Evolutionary conservation across 257 asterid species (phyloP).

Genomic region (Solanum medicagineum): DNA sequence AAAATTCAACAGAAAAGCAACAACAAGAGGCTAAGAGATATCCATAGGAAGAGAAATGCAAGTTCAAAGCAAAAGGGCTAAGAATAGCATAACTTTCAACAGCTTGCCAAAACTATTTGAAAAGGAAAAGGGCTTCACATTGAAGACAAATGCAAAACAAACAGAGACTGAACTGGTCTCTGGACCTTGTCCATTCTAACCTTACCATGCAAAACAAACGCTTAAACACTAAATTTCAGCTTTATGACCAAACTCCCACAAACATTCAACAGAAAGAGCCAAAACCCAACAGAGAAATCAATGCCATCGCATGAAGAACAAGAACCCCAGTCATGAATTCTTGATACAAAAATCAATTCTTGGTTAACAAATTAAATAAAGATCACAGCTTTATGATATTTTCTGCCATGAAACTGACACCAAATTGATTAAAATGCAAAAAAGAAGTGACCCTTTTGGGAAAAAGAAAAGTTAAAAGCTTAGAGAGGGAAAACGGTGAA

Average conservation of each 20-base stretch:
- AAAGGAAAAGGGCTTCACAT: slow-evolving; percentile 18
- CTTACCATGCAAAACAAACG: slow-evolving; percentile 10
- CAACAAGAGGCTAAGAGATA: background rate
- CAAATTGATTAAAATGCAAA: background rate
- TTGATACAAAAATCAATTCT: background rate
- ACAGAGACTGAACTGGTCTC: slow-evolving; percentile 12
- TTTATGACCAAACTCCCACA: background rate
- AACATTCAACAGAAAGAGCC: background rate
- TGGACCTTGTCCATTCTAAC: slow-evolving; percentile 17
- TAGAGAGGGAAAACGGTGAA: background rate
- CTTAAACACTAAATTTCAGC: slow-evolving; percentile 5
- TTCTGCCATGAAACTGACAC: background rate
- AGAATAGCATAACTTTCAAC: slow-evolving; percentile 5
- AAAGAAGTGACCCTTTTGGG: background rate
- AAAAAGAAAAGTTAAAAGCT: background rate
- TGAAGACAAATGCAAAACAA: slow-evolving; percentile 13
- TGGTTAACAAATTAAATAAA: background rate
- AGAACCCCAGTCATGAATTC: background rate
- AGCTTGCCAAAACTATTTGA: slow-evolving; percentile 10
- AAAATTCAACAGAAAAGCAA: background rate
- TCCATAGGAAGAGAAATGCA: background rate
- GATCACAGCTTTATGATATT: background rate
- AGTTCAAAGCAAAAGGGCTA: background rate
- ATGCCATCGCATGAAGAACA: slow-evolving; percentile 1
- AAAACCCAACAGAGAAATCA: background rate